These are phyloP conservation scores for Cyclotella atomus DNA, from an alignment of 108 stramenopile genomes.

Conservation along the genomic window DNA sequence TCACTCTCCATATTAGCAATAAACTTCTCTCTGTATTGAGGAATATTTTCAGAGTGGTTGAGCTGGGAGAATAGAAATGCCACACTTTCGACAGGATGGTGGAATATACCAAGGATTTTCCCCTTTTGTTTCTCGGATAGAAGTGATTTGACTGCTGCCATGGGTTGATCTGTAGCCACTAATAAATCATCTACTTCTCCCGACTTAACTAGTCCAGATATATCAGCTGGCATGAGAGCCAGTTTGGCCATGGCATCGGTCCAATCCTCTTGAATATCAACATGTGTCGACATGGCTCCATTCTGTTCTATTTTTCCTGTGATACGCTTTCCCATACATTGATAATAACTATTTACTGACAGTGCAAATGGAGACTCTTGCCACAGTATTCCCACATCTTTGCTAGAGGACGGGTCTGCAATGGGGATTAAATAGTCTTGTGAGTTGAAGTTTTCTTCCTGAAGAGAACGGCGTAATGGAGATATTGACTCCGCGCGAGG, in stretches of 20 bases:
- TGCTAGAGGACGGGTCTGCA: not conserved
- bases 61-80: slow-evolving; percentile 41
- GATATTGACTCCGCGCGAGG: not conserved
- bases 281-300: not conserved
- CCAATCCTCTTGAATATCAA: slow-evolving; percentile 1
- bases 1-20: slow-evolving; percentile 24
- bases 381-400: not conserved
- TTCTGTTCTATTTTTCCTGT: slow-evolving; percentile 6
- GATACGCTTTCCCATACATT: slow-evolving; percentile 3
- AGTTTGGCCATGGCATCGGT: not conserved
- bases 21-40: slow-evolving; percentile 21
- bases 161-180: not conserved
- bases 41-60: slow-evolving; percentile 16
- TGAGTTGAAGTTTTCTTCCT: not conserved
- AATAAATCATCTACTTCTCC: slow-evolving; percentile 8
- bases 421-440: not conserved
- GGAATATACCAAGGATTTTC: slow-evolving; percentile 46
- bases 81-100: slow-evolving; percentile 53
- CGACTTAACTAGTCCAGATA: slow-evolving; percentile 1
- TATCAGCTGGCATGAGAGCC: not conserved
- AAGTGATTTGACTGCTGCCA: not conserved
- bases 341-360: not conserved
- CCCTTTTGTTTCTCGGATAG: slow-evolving; percentile 30
- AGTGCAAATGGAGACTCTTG: not conserved
- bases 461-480: not conserved